Conservation (phyloP, 441 rosid genomes). For the Eruca vesicaria region DNA sequence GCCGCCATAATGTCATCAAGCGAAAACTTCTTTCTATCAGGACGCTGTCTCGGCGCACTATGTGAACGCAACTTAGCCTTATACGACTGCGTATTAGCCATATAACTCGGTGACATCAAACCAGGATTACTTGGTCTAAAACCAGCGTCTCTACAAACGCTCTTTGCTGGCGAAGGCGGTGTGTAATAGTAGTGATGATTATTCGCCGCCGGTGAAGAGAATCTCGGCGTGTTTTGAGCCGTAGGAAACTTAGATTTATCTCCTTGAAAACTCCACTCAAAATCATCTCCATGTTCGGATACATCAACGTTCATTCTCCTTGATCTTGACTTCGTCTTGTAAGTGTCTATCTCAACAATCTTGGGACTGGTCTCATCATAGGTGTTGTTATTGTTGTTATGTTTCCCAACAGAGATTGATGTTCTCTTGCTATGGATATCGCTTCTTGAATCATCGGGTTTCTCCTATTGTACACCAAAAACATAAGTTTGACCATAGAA, state of each 20-base stretch:
- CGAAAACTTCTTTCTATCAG: conserved; percentile 63
- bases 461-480: conserved; percentile 44
- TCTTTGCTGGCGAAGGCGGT: conserved; percentile 75
- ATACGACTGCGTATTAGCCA: conserved; percentile 83
- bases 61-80: conserved; percentile 73
- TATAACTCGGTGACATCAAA: conserved; percentile 59
- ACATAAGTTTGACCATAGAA: not conserved
- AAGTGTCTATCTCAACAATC: conserved; percentile 88
- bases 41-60: conserved; percentile 89
- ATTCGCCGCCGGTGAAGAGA: conserved; percentile 22
- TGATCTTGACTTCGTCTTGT: conserved; percentile 69
- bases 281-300: conserved; percentile 44
- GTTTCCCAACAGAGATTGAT: conserved; percentile 51
- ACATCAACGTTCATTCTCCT: conserved; percentile 46
- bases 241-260: conserved; percentile 72
- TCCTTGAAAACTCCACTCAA: conserved; percentile 58
- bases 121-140: conserved; percentile 45
- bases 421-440: conserved; percentile 81
- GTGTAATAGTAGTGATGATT: conserved; percentile 21
- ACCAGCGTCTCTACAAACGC: conserved; percentile 63
- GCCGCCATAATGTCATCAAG: conserved; percentile 73
- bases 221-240: conserved; percentile 81
- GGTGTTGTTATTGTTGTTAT: conserved; percentile 23
- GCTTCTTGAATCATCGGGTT: conserved; percentile 62
- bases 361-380: conserved; percentile 72